Evolutionary conservation across 176 grass and related monocot species (phyloP).

Genomic region (Oryza meridionalis): DNA sequence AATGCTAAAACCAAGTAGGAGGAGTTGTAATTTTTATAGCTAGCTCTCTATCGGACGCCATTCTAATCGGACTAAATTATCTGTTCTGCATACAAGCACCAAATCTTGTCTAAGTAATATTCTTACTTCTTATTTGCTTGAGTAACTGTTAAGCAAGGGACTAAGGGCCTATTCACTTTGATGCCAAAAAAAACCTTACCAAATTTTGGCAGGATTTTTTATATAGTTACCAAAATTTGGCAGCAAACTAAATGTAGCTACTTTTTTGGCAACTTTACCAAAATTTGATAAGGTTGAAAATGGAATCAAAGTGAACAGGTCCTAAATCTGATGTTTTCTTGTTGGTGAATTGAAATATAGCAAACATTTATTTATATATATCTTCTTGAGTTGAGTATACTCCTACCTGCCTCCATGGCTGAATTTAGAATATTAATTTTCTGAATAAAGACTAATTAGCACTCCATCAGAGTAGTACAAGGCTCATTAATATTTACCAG

Average conservation of each 20-base stretch:
- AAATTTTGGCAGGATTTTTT: too few species aligned
- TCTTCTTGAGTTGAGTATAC: neutral
- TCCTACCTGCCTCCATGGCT: neutral
- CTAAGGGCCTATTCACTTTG: too few species aligned
- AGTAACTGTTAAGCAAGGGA: too few species aligned
- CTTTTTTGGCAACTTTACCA: too few species aligned
- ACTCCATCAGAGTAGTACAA: neutral
- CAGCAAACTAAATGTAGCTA: too few species aligned
- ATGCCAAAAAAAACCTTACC: too few species aligned
- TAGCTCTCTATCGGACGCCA: neutral
- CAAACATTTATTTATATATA: neutral
- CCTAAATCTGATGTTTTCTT: neutral
- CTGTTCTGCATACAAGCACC: neutral
- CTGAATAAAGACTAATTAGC: neutral
- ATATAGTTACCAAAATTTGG: too few species aligned
- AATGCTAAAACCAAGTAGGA: too few species aligned
- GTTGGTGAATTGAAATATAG: neutral
- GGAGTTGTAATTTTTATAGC: constrained; percentile 6
- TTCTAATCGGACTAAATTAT: neutral
- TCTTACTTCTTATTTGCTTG: too few species aligned
- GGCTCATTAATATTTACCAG: neutral
- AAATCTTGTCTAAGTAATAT: neutral
- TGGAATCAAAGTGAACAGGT: too few species aligned
- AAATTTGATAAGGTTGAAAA: too few species aligned
- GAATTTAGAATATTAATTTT: neutral